Evolutionary conservation across 129 eudicot species (phyloP).

Genomic region (Dittrichia graveolens): DNA sequence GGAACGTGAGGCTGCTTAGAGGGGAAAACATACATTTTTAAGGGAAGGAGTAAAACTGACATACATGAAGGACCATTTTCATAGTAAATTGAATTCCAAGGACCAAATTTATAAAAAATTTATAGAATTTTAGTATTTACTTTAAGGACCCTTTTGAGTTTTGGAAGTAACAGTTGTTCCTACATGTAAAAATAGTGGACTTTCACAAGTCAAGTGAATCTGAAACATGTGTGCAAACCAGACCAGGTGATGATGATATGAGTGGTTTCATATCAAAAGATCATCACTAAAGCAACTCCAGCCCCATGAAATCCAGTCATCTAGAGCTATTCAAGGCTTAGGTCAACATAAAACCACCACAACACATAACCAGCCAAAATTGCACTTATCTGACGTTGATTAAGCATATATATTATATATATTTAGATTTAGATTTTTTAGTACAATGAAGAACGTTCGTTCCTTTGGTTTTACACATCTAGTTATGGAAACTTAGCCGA

Average conservation of each 20-base stretch:
- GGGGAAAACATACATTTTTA: too few species aligned
- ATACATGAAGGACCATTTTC: background rate
- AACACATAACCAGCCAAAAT: conserved; percentile 7
- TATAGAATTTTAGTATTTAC: too few species aligned
- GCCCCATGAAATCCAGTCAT: background rate
- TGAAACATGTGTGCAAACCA: background rate
- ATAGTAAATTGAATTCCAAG: background rate
- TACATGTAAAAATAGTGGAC: too few species aligned
- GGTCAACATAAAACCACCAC: background rate
- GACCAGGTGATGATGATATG: too few species aligned
- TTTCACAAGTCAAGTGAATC: background rate
- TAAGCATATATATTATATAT: conserved; percentile 19
- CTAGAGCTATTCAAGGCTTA: background rate
- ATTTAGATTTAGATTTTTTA: conserved; percentile 9
- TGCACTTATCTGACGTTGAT: background rate
- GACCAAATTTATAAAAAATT: background rate
- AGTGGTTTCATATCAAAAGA: background rate
- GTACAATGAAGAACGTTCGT: conserved; percentile 34
- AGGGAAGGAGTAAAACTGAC: background rate
- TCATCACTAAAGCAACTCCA: background rate
- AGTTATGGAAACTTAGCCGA: conserved; percentile 17
- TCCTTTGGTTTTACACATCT: conserved; percentile 24
- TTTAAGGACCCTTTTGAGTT: background rate
- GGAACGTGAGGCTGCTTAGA: too few species aligned
- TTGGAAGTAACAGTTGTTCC: too few species aligned